phyloP scores from a whole-genome alignment of 352 stramenopile genomes.

The Globisporangium emineosum region DNA sequence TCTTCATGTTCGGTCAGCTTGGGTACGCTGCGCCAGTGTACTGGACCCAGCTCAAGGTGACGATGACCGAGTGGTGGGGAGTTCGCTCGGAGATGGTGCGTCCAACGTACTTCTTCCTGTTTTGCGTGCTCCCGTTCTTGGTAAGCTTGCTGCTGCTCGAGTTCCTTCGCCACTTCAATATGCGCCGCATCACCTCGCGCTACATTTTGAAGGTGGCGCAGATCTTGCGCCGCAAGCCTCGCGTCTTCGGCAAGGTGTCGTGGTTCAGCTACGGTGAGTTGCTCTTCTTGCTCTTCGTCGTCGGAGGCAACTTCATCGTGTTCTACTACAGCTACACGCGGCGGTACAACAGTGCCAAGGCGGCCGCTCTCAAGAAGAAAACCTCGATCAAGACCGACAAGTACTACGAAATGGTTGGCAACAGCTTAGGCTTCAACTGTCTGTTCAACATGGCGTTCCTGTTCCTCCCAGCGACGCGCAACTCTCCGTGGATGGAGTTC shows the following conservation, averaged over 20 bases:
- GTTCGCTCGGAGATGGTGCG: conserved; percentile 22
- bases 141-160: conserved; percentile 21
- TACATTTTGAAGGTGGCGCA: conserved; percentile 14
- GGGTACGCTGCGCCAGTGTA: conserved; percentile 1
- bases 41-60: conserved; percentile 9
- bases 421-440: conserved; percentile 24
- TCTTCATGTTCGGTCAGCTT: conserved; percentile 10
- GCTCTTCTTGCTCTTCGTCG: conserved; percentile 22
- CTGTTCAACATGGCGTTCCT: conserved; percentile 42
- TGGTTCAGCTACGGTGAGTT: conserved; percentile 25
- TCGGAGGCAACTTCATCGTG: conserved; percentile 25
- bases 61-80: conserved; percentile 12
- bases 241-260: conserved; percentile 10
- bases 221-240: conserved; percentile 24
- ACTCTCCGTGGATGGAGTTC: conserved; percentile 37
- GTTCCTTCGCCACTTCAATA: conserved; percentile 18
- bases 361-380: conserved; percentile 1
- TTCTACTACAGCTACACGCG: conserved; percentile 23
- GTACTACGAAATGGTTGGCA: conserved; percentile 17
- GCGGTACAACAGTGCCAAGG: background rate
- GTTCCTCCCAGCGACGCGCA: conserved; percentile 31
- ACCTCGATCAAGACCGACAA: conserved; percentile 1
- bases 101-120: conserved; percentile 32
- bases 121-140: conserved; percentile 22
- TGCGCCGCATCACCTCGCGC: conserved; percentile 17